Base-by-base conservation (phyloP, 257 asterid species). In the Dorcoceras hygrometricum region DNA sequence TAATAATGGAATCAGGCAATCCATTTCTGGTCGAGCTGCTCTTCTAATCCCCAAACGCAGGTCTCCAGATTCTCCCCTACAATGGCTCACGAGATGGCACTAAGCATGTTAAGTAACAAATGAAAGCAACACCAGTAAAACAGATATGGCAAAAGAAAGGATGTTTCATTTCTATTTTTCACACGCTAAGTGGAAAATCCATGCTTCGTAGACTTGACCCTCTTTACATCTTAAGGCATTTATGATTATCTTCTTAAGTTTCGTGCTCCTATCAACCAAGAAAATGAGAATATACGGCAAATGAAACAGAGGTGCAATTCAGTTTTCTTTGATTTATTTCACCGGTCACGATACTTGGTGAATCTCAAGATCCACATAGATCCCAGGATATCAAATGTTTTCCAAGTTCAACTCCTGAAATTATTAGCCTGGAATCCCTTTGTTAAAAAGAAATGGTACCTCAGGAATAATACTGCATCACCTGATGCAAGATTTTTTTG, bases 401-500 rank as follows among this genome's bases (percentile, higher is more conserved):
- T 46, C 3, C 54, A 43, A 14, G 25, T 23, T 26, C 12, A 67
- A 8, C 16, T 53, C 14, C 18, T 61, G 20, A 63, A 27, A 22
- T 36, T 11, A 58, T 22, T 24, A 4, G 26, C 36, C 70, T 62
- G 16, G 54, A 72, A 66, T 29, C 43, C 54, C 19, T 14, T 54
- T 23, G 19, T 66, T 66, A 16, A 4, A 23, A 65, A 23, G 56
- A 65, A 76, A 4, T 28, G 23, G 23, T 23, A 94, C 99, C 99
- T 90, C 71, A 94, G 74, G 78, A 94, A 94, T 68, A 94, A 90
- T 72, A 94, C 99, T 0, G 98, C 99, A 76, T 90, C 99, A 25
- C 98, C 96, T 0, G 98, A 80, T 3, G 84, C 86, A 24, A 94
- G 95, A 75, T 91, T 89, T 64, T 90, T 94, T 77, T 94, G 97